Evolutionary conservation across 139 green algal species (phyloP), one percentile per base, ranked within the genome.

Genomic region (Trebouxia sp.): DNA sequence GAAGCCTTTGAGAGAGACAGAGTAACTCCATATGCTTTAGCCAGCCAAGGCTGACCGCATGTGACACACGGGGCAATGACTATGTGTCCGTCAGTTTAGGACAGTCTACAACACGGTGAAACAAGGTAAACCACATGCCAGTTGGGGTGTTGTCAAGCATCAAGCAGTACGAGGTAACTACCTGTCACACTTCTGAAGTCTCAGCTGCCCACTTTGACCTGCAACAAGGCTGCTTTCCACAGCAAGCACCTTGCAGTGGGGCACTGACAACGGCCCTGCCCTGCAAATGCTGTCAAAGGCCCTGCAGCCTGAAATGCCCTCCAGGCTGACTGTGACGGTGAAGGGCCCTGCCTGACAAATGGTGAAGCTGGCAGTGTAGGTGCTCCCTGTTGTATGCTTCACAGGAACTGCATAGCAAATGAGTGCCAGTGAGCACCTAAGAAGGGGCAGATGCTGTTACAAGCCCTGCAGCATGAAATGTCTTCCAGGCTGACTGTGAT

Each of bases 121-220:
- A n/a, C n/a, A n/a, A n/a, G n/a, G n/a, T n/a, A n/a, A n/a, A n/a
- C n/a, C n/a, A n/a, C n/a, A n/a, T n/a, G n/a, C n/a, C n/a, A n/a
- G n/a, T n/a, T n/a, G n/a, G n/a, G n/a, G n/a, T n/a, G n/a, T n/a
- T n/a, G n/a, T n/a, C n/a, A n/a, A n/a, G n/a, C n/a, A n/a, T n/a
- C n/a, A n/a, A n/a, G n/a, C n/a, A n/a, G n/a, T n/a, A n/a, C n/a
- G n/a, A n/a, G n/a, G n/a, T n/a, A n/a, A n/a, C n/a, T 26, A 78
- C 79, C 65, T 78, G 47, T 83, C 79, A 15, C 32, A 35, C 45
- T 48, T 65, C 35, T 48, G 56, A 32, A 83, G 56, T 7, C 15
- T 45, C 38, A 83, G 79, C 42, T 47, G 17, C 17, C 65, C 65
- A 30, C 32, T 6, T 47, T 83, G 22, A 17, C 79, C 65, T 17